A percentile compares a stretch with the other conserved stretches of the same genome.
Conservation (phyloP, 1,139 yeast species). For the Yamadazyma sp. region DNA sequence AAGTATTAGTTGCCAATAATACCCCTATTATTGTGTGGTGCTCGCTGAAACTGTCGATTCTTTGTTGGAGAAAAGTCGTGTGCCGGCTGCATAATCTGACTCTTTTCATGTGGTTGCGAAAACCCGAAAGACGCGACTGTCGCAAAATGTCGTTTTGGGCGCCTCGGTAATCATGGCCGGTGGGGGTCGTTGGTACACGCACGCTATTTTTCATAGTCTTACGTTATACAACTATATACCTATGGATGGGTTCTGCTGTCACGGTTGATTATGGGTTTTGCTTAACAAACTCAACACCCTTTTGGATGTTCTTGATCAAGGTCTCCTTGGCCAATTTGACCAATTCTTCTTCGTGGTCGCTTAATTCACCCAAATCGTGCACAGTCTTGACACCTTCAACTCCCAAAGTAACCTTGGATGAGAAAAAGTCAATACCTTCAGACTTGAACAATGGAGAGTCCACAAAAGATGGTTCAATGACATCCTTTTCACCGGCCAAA, state of each 20-base stretch:
- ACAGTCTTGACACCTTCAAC: conserved; percentile 57
- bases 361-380: conserved; percentile 56
- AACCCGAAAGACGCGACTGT: conserved; percentile 1
- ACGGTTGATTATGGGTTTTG: conserved; percentile 43
- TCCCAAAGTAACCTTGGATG: conserved; percentile 64
- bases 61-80: background rate
- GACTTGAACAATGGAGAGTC: conserved; percentile 50
- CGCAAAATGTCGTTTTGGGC: conserved; percentile 1
- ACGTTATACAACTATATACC: too few relatives aligned
- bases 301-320: conserved; percentile 54
- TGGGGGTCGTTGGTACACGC: too few relatives aligned
- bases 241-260: too few relatives aligned
- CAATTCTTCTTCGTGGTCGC: conserved; percentile 58
- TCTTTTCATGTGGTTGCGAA: conserved; percentile 1
- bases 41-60: background rate
- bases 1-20: background rate
- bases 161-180: background rate
- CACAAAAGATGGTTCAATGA: conserved; percentile 53
- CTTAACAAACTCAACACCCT: conserved; percentile 58
- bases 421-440: conserved; percentile 57
- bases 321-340: conserved; percentile 56
- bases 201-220: too few relatives aligned
- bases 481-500: conserved; percentile 48
- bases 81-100: background rate
- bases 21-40: background rate